Base-by-base conservation (phyloP, 495 filamentous ascomycete species). In the Tuber brumale region DNA sequence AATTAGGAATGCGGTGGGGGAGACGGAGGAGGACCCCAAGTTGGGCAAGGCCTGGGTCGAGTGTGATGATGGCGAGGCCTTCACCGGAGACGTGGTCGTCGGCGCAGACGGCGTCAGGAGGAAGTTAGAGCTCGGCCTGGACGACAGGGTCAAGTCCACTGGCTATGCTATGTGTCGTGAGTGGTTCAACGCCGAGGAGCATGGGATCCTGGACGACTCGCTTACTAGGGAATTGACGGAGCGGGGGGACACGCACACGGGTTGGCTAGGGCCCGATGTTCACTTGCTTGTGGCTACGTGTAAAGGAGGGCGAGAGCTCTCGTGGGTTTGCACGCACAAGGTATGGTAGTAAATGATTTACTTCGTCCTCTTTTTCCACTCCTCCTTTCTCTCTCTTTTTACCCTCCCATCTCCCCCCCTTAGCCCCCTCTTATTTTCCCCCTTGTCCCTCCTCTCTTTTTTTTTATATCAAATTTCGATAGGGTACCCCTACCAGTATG, bases 291-390 rank as follows among this genome's bases (percentile, higher is more conserved):
- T 88, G 46, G 87, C 86, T 14, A 88, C 86, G 14, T 86, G 90
- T 81, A 90, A 91, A 84, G 86, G 86, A 72, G 90, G 90, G 1
- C 85, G 85, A 37, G 90, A 92, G 76, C 89, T 91, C 66, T 90
- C 89, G 76, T 92, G 90, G 91, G 91, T 92, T 23, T 88, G 91
- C 46, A 92, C 91, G 14, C 90, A 92, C 79, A 87, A 86, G 70
- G 86, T 86, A 79, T 76, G 83, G 74, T 41, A n/a, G n/a, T n/a
- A n/a, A n/a, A n/a, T n/a, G n/a, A n/a, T n/a, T n/a, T n/a, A n/a
- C n/a, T n/a, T n/a, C n/a, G n/a, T n/a, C n/a, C n/a, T n/a, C n/a
- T n/a, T n/a, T n/a, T n/a, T n/a, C n/a, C n/a, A n/a, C n/a, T n/a
- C n/a, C n/a, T n/a, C n/a, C n/a, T n/a, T n/a, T n/a, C n/a, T n/a